A percentile compares a stretch with the other conserved stretches of the same genome.
These are phyloP conservation scores for Dacryopinax spathularia DNA, from an alignment of 768 basidiomycete genomes.

Conservation along the genomic window DNA sequence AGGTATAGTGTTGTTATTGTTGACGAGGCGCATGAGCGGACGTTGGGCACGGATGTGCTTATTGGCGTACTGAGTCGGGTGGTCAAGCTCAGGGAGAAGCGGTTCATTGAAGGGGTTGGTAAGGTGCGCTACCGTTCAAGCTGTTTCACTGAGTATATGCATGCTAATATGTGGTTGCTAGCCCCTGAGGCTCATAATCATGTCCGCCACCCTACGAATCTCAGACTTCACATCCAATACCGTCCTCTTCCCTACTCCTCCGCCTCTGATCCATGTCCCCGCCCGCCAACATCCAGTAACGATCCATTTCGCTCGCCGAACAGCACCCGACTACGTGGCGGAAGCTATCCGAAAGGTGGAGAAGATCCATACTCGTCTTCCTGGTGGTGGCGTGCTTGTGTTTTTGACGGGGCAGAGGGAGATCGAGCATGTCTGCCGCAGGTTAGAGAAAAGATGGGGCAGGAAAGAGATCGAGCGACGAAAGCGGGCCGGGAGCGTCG, in stretches of 20 bases:
- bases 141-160: not conserved
- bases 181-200: slow-evolving; percentile 88
- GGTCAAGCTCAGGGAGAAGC: slow-evolving; percentile 69
- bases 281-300: slow-evolving; percentile 93
- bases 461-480: slow-evolving; percentile 44
- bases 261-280: slow-evolving; percentile 81
- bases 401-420: slow-evolving; percentile 96
- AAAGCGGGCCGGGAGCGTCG: slow-evolving; percentile 25
- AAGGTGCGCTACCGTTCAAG: slow-evolving; percentile 36
- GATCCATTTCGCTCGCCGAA: slow-evolving; percentile 80
- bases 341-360: slow-evolving; percentile 81
- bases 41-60: slow-evolving; percentile 94
- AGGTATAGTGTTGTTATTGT: slow-evolving; percentile 92
- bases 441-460: slow-evolving; percentile 66
- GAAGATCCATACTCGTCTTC: slow-evolving; percentile 85
- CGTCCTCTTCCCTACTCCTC: slow-evolving; percentile 62
- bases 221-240: slow-evolving; percentile 82
- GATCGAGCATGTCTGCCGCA: slow-evolving; percentile 70
- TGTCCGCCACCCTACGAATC: slow-evolving; percentile 95
- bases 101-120: slow-evolving; percentile 57
- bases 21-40: slow-evolving; percentile 95
- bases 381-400: slow-evolving; percentile 82
- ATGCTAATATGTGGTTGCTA: slow-evolving; percentile 20
- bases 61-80: slow-evolving; percentile 95
- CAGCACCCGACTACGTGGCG: slow-evolving; percentile 70